Conservation (phyloP, 768 basidiomycete genomes). For the Serendipita vermifera region DNA sequence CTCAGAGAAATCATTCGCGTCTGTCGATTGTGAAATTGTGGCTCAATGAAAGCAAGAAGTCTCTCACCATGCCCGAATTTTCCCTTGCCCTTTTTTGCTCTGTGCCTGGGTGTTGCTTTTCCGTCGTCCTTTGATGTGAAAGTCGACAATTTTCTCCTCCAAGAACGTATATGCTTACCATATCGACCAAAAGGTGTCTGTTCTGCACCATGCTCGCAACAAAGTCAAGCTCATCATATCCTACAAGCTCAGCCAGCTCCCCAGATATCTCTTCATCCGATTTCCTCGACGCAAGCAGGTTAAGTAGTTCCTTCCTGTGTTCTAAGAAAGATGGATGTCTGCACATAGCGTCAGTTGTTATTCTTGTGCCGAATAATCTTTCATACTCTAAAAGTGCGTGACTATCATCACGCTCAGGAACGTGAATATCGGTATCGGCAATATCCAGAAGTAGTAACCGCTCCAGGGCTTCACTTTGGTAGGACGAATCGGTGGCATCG, state of each 20-base stretch:
- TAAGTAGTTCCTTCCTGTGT: not conserved
- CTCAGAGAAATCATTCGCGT: constrained; percentile 25
- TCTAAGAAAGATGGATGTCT: not conserved
- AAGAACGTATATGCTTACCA: constrained; percentile 30
- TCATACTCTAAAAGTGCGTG: too few species aligned
- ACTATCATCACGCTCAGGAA: too few species aligned
- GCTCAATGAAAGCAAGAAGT: not conserved
- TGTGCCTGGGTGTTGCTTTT: not conserved
- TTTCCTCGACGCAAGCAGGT: constrained; percentile 12
- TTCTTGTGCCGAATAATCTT: too few species aligned
- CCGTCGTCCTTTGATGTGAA: constrained; percentile 15
- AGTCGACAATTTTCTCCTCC: not conserved
- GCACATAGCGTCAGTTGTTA: too few species aligned
- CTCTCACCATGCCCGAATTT: constrained; percentile 9
- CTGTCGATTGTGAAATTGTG: not conserved
- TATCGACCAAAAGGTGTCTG: constrained; percentile 34
- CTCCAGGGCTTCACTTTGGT: too few species aligned
- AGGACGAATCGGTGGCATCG: too few species aligned
- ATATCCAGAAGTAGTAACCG: too few species aligned
- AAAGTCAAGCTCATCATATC: constrained; percentile 73
- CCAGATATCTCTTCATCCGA: constrained; percentile 60
- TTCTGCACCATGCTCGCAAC: constrained; percentile 54
- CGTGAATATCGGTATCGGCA: too few species aligned
- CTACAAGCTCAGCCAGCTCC: constrained; percentile 67
- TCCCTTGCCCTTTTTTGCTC: constrained; percentile 13